Conservation (phyloP, 2,329 filamentous ascomycete species). For the Pezicula radicicola region DNA sequence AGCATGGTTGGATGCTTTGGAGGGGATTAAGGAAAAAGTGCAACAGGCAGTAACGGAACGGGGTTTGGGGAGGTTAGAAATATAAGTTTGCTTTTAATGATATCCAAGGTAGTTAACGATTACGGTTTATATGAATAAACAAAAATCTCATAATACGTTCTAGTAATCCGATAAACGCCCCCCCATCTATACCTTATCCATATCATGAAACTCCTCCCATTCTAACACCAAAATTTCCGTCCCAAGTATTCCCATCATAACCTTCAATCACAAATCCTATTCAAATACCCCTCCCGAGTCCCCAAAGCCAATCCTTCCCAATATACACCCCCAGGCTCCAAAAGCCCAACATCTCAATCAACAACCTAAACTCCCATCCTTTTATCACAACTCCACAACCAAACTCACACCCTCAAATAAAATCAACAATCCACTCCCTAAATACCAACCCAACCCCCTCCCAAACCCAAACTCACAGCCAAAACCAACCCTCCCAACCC, state of each 20-base stretch:
- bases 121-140: background rate
- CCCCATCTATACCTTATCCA: too few relatives aligned
- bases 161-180: too few relatives aligned
- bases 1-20: conserved; percentile 45
- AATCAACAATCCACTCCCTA: conserved; percentile 7
- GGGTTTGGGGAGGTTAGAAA: conserved; percentile 53
- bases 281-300: background rate
- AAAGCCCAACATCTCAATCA: background rate
- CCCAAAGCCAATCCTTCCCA: background rate
- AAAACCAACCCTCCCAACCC: background rate
- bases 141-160: background rate
- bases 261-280: background rate
- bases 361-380: conserved; percentile 14
- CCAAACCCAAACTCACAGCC: background rate
- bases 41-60: conserved; percentile 53
- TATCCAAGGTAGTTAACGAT: background rate
- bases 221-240: background rate
- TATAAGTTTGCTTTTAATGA: conserved; percentile 27
- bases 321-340: background rate
- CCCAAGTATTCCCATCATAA: background rate
- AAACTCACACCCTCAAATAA: conserved; percentile 14
- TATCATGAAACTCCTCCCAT: background rate
- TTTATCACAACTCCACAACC: conserved; percentile 21
- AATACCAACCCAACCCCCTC: too few relatives aligned
- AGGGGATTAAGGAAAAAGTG: conserved; percentile 44